These are phyloP conservation scores for Erodium trifolium DNA, from an alignment of 441 rosid genomes.

Conservation along the genomic window DNA sequence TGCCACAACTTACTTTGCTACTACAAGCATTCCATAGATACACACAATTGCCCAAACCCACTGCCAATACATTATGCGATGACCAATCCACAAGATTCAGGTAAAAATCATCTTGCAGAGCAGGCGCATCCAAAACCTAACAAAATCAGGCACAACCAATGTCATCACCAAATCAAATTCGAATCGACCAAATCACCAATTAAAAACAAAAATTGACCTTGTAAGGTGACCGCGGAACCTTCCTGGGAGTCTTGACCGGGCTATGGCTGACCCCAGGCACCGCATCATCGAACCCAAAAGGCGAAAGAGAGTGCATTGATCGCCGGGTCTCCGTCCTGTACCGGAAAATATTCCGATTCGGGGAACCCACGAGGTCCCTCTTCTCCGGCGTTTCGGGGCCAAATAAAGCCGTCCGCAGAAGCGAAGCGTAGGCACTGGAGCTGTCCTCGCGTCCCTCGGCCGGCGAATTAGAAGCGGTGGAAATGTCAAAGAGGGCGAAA, in stretches of 20 bases:
- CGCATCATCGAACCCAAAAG: constrained; percentile 50
- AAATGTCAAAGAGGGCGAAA: constrained; percentile 66
- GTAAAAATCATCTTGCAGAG: constrained; percentile 96
- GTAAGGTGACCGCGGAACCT: constrained; percentile 80
- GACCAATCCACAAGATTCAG: constrained; percentile 98
- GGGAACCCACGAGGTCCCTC: constrained; percentile 30
- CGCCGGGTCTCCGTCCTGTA: constrained; percentile 20
- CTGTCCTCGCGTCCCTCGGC: constrained; percentile 8
- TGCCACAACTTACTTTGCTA: constrained; percentile 57
- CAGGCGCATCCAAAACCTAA: constrained; percentile 95
- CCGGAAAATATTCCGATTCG: constrained; percentile 54
- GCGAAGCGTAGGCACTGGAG: constrained; percentile 56
- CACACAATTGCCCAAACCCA: constrained; percentile 85
- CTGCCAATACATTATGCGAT: constrained; percentile 77
- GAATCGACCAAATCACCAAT: background rate
- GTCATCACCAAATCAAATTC: background rate
- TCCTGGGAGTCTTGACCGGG: constrained; percentile 70
- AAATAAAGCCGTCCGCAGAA: constrained; percentile 62
- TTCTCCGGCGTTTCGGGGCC: constrained; percentile 78
- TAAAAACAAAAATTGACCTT: constrained; percentile 40
- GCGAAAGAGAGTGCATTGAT: constrained; percentile 53
- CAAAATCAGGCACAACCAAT: too few relatives aligned
- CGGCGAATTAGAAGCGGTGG: too few relatives aligned
- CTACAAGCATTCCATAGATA: constrained; percentile 98
- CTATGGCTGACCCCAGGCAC: constrained; percentile 46